Evolutionary conservation across 2,329 filamentous ascomycete genomes (phyloP).

Genomic region (Pezicula carpinea): DNA sequence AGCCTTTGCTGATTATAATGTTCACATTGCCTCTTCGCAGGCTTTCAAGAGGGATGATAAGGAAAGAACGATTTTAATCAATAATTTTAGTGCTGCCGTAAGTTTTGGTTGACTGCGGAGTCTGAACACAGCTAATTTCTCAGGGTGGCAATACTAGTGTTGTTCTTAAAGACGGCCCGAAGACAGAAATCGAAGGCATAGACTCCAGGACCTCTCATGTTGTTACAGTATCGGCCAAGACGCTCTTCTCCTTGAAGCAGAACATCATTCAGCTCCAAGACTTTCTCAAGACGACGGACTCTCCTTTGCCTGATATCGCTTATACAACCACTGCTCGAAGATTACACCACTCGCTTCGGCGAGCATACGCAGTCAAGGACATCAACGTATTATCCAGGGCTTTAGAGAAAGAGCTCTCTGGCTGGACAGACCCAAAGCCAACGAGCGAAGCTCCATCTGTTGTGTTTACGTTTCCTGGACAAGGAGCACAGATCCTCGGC

Average conservation of each 20-base stretch:
- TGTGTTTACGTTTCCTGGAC: conserved; percentile 5
- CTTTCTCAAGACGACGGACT: conserved; percentile 1
- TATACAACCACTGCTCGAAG: conserved; percentile 34
- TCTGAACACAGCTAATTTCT: too few relatives aligned
- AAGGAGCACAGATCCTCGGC: conserved; percentile 31
- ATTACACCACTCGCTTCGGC: conserved; percentile 51
- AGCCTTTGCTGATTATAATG: conserved; percentile 29
- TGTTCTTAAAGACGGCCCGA: conserved; percentile 4
- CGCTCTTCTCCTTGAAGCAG: conserved; percentile 2
- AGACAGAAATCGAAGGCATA: conserved; percentile 24
- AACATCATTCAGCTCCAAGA: conserved; percentile 4
- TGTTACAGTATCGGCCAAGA: conserved; percentile 42
- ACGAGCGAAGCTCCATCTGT: conserved; percentile 18
- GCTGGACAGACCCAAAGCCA: not conserved
- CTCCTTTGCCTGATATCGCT: conserved; percentile 4
- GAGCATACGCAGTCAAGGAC: conserved; percentile 39
- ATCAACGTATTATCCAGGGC: conserved; percentile 24
- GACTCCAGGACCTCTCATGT: conserved; percentile 37
- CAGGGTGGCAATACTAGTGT: conserved; percentile 7
- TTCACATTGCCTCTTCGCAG: conserved; percentile 3
- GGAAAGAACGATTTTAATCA: conserved; percentile 32
- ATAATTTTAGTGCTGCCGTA: conserved; percentile 40
- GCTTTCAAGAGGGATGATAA: conserved; percentile 21
- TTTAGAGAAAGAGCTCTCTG: not conserved
- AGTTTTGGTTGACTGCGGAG: conserved; percentile 12